These are phyloP conservation scores for Erodium chrysanthum DNA, from an alignment of 441 rosid species.

Conservation along the genomic window DNA sequence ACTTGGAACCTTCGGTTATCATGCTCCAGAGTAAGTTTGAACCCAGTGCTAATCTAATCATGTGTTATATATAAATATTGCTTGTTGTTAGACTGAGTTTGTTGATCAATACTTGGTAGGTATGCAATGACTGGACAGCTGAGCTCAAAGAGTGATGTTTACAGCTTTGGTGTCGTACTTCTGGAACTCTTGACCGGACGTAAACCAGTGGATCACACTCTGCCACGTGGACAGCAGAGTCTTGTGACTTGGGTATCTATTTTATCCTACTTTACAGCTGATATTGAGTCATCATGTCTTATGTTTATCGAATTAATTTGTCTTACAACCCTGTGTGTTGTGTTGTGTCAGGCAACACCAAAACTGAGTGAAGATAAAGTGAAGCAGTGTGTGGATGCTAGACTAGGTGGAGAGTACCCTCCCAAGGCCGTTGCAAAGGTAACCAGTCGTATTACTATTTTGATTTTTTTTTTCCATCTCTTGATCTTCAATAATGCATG, in stretches of 20 bases:
- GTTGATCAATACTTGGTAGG: conserved; percentile 17
- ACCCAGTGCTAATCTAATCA: no score
- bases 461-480: background rate
- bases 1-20: conserved; percentile 55
- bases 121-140: conserved; percentile 53
- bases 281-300: background rate
- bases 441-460: no score
- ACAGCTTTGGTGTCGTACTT: conserved; percentile 52
- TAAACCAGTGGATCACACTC: conserved; percentile 51
- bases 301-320: background rate
- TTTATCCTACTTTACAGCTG: background rate
- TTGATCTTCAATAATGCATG: no score
- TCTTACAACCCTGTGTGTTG: background rate
- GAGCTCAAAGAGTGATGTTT: conserved; percentile 54
- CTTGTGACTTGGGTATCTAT: conserved; percentile 51
- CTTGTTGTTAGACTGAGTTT: no score
- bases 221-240: conserved; percentile 55
- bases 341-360: conserved; percentile 45
- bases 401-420: conserved; percentile 44
- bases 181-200: conserved; percentile 58
- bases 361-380: conserved; percentile 57
- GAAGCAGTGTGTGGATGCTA: conserved; percentile 48
- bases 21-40: conserved; percentile 48
- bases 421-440: conserved; percentile 60
- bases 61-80: no score